A percentile compares a stretch with the other conserved stretches of the same genome.
These are phyloP conservation scores for Venturia nashicola DNA, from an alignment of 2,329 filamentous ascomycete genomes.

Conservation along the genomic window DNA sequence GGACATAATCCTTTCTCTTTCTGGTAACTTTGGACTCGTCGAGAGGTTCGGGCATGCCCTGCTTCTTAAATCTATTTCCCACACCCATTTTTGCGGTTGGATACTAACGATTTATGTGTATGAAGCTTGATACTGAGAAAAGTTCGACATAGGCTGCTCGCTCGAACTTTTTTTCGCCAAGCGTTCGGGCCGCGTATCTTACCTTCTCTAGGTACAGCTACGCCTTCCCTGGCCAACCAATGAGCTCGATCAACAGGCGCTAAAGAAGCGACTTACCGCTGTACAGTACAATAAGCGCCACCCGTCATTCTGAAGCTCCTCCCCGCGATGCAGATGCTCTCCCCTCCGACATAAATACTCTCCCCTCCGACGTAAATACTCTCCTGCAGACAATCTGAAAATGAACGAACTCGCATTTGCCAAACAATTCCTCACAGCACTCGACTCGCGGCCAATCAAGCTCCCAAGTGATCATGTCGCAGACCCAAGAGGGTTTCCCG, in stretches of 20 bases:
- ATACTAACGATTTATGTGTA: background rate
- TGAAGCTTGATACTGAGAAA: background rate
- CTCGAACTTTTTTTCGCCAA: no score
- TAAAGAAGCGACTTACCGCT: background rate
- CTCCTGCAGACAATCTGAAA: constrained; percentile 8
- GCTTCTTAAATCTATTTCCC: constrained; percentile 89
- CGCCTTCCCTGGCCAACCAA: background rate
- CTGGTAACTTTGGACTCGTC: constrained; percentile 64
- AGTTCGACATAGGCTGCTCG: background rate
- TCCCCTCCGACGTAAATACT: no score
- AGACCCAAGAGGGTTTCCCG: constrained; percentile 66
- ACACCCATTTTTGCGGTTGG: constrained; percentile 59
- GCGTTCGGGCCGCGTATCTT: no score
- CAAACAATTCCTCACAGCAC: constrained; percentile 65
- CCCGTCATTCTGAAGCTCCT: background rate
- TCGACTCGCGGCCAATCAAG: constrained; percentile 70
- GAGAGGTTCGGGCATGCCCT: constrained; percentile 72
- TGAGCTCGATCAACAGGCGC: background rate
- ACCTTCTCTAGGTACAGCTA: no score
- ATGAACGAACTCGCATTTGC: constrained; percentile 67
- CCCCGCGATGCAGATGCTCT: background rate
- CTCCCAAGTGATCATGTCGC: constrained; percentile 84
- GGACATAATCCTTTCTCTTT: constrained; percentile 63
- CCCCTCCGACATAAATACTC: background rate
- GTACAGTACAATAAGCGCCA: background rate